Evolutionary conservation across 768 basidiomycete genomes (phyloP).

Genomic region (Mycena floridula): DNA sequence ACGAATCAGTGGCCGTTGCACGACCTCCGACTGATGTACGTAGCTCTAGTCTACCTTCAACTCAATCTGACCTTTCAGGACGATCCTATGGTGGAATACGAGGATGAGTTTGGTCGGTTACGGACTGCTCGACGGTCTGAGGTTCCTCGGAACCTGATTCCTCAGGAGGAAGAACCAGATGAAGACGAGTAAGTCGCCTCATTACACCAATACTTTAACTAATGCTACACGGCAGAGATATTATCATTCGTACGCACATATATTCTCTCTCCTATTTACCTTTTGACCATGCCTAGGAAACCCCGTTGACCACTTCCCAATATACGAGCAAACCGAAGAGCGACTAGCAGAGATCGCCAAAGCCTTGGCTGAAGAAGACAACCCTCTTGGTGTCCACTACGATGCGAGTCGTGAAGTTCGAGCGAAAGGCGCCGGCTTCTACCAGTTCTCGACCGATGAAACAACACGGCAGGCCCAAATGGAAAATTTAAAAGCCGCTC

Average conservation of each 20-base stretch:
- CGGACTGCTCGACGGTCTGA: slow-evolving; percentile 68
- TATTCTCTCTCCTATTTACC: neutral
- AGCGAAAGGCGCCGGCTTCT: slow-evolving; percentile 85
- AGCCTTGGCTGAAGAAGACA: slow-evolving; percentile 62
- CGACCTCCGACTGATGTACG: slow-evolving; percentile 32
- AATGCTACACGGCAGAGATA: slow-evolving; percentile 34
- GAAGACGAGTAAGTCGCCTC: slow-evolving; percentile 50
- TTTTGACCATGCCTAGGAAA: slow-evolving; percentile 44
- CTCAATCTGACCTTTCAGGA: slow-evolving; percentile 31
- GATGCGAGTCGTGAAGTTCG: slow-evolving; percentile 80
- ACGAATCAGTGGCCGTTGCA: slow-evolving; percentile 70
- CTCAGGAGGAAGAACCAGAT: slow-evolving; percentile 41
- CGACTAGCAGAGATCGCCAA: slow-evolving; percentile 70
- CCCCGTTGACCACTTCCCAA: slow-evolving; percentile 81
- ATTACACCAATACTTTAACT: slow-evolving; percentile 1
- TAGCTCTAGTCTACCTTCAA: neutral
- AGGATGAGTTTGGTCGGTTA: slow-evolving; percentile 82
- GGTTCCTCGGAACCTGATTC: slow-evolving; percentile 60
- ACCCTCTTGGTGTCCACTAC: slow-evolving; percentile 73
- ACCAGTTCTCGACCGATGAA: slow-evolving; percentile 86
- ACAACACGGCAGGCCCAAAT: slow-evolving; percentile 72
- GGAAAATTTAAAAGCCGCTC: slow-evolving; percentile 66
- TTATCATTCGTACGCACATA: slow-evolving; percentile 46
- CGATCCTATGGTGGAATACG: slow-evolving; percentile 79
- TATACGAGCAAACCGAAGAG: slow-evolving; percentile 81